These are phyloP conservation scores for Backusella mclennaniae DNA, from an alignment of 192 early-diverging fungal genomes.

Conservation along the genomic window DNA sequence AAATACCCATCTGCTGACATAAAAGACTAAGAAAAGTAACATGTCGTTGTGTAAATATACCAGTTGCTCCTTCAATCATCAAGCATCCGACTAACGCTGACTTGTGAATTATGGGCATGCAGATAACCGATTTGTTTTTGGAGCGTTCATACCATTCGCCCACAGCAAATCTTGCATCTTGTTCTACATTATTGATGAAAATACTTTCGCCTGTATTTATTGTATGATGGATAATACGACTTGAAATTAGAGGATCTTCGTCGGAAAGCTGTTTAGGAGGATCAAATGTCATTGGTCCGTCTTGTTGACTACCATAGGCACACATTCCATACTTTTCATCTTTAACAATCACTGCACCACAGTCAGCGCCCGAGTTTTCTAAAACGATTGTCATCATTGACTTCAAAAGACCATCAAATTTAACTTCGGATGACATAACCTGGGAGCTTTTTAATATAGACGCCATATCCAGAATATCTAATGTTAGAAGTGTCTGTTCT, in stretches of 20 bases:
- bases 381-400: constrained; percentile 38
- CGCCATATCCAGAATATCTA: constrained; percentile 35
- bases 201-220: constrained; percentile 32
- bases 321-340: constrained; percentile 31
- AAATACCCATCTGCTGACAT: constrained; percentile 52
- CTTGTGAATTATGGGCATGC: constrained; percentile 49
- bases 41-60: constrained; percentile 43
- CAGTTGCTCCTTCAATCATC: constrained; percentile 42
- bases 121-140: constrained; percentile 43
- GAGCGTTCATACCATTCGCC: constrained; percentile 35
- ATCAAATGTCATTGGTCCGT: constrained; percentile 28
- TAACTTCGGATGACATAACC: constrained; percentile 38
- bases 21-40: constrained; percentile 46
- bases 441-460: constrained; percentile 36
- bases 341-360: constrained; percentile 38
- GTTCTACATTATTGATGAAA: constrained; percentile 28
- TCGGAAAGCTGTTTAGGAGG: constrained; percentile 25
- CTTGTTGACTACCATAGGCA: constrained; percentile 35
- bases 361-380: constrained; percentile 35
- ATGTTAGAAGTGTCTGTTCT: constrained; percentile 29
- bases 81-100: constrained; percentile 39
- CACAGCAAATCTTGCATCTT: constrained; percentile 30
- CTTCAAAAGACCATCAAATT: constrained; percentile 33
- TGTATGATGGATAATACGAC: constrained; percentile 30
- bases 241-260: constrained; percentile 31